Conservation (phyloP, 768 basidiomycete genomes). For the Leccinellum albellum region DNA sequence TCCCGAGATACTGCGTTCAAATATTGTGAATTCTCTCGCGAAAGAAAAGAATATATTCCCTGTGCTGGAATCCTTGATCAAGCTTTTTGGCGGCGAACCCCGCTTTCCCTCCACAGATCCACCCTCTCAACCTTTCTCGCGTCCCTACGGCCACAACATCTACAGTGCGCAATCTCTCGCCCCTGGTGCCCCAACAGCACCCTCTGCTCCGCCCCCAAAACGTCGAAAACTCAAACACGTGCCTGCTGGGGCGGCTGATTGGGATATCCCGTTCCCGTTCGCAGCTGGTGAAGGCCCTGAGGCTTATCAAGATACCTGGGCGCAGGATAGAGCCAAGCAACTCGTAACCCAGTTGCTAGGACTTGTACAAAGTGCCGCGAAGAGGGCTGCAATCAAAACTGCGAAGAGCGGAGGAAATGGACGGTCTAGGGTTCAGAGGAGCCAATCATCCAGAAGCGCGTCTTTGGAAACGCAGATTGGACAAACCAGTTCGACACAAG, state of each 20-base stretch:
- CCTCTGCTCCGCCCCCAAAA: slow-evolving; percentile 38
- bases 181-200: neutral
- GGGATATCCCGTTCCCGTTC: slow-evolving; percentile 84
- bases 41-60: slow-evolving; percentile 66
- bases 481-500: neutral
- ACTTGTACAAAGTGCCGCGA: slow-evolving; percentile 57
- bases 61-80: slow-evolving; percentile 58
- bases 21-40: slow-evolving; percentile 56
- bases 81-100: slow-evolving; percentile 46
- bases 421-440: slow-evolving; percentile 34
- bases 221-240: slow-evolving; percentile 62
- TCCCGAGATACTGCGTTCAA: slow-evolving; percentile 45
- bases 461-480: slow-evolving; percentile 15
- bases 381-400: slow-evolving; percentile 56
- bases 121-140: slow-evolving; percentile 11
- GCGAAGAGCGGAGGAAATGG: slow-evolving; percentile 10
- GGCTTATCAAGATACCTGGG: slow-evolving; percentile 63
- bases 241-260: slow-evolving; percentile 76
- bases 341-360: slow-evolving; percentile 58
- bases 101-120: slow-evolving; percentile 3
- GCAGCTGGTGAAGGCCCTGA: slow-evolving; percentile 64
- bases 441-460: slow-evolving; percentile 28
- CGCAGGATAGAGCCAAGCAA: slow-evolving; percentile 56
- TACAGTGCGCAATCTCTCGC: neutral
- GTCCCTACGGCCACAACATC: slow-evolving; percentile 19